phyloP scores from a whole-genome alignment of 2,329 filamentous ascomycete genomes.

The Calycina marina region DNA sequence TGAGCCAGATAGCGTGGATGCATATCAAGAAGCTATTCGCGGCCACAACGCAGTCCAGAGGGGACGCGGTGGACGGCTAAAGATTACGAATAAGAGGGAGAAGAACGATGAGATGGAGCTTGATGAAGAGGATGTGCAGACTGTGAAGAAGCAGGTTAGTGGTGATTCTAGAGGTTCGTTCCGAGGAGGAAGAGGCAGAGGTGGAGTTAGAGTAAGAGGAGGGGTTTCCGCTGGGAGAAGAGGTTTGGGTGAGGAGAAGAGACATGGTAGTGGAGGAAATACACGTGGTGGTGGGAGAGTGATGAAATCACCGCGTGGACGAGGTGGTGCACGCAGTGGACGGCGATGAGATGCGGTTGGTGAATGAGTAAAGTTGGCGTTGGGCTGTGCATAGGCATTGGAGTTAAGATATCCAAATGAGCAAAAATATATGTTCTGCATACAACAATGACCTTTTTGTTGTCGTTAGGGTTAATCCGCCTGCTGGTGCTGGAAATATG shows the following conservation, averaged over 20 bases:
- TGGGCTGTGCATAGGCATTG: too few species aligned
- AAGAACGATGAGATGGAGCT: constrained; percentile 40
- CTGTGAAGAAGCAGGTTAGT: constrained; percentile 32
- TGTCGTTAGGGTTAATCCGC: too few species aligned
- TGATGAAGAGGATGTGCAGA: constrained; percentile 32
- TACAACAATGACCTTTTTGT: too few species aligned
- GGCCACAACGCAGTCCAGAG: constrained; percentile 50
- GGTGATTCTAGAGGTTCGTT: constrained; percentile 19
- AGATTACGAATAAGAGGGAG: constrained; percentile 52
- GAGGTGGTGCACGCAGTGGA: constrained; percentile 3
- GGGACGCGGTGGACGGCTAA: constrained; percentile 52
- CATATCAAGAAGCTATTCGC: constrained; percentile 56
- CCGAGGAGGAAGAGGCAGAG: constrained; percentile 23
- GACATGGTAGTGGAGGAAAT: constrained; percentile 12
- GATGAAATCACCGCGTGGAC: constrained; percentile 20
- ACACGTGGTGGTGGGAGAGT: constrained; percentile 15
- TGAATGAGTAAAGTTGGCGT: too few species aligned
- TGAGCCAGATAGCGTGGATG: constrained; percentile 42
- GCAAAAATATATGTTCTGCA: too few species aligned
- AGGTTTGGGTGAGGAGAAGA: constrained; percentile 30
- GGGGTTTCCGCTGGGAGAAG: constrained; percentile 31
- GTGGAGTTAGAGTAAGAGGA: constrained; percentile 28
- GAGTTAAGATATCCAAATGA: too few species aligned
- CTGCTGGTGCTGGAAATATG: too few species aligned
- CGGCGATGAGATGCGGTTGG: too few species aligned